phyloP scores from a whole-genome alignment of 441 rosid genomes.

The Flueggea neowawraea region DNA sequence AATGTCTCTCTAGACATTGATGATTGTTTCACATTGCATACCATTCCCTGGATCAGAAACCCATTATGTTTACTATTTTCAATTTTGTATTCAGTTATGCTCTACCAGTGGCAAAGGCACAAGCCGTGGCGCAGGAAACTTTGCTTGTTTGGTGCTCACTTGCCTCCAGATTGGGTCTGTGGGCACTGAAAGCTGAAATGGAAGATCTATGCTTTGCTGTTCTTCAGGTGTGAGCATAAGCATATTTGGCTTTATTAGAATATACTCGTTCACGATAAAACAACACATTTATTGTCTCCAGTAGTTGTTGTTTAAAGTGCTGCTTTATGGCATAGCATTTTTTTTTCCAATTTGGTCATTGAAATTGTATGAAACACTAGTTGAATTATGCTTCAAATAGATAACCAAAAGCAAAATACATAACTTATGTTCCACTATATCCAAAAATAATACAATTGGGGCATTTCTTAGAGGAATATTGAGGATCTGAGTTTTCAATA shows the following conservation, averaged over 20 bases:
- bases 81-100: slow-evolving; percentile 49
- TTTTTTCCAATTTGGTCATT: too few relatives aligned
- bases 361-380: too few relatives aligned
- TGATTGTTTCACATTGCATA: background rate
- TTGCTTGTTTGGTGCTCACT: slow-evolving; percentile 76
- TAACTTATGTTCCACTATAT: too few relatives aligned
- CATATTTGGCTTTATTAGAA: background rate
- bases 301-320: too few relatives aligned
- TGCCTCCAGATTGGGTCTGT: slow-evolving; percentile 77
- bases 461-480: too few relatives aligned
- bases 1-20: slow-evolving; percentile 1
- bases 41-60: slow-evolving; percentile 5
- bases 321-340: too few relatives aligned
- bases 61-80: slow-evolving; percentile 5
- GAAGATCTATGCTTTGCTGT: slow-evolving; percentile 82
- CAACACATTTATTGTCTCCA: background rate
- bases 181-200: slow-evolving; percentile 76
- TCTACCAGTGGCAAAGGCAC: slow-evolving; percentile 59
- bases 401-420: too few relatives aligned
- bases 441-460: too few relatives aligned
- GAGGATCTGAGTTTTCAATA: too few relatives aligned
- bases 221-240: slow-evolving; percentile 51
- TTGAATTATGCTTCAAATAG: too few relatives aligned
- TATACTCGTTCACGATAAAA: background rate
- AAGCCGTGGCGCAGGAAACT: slow-evolving; percentile 75